A percentile compares a stretch with the other conserved stretches of the same genome.
phyloP scores from a whole-genome alignment of 2,329 filamentous ascomycete species.

The Colletotrichum sojae region DNA sequence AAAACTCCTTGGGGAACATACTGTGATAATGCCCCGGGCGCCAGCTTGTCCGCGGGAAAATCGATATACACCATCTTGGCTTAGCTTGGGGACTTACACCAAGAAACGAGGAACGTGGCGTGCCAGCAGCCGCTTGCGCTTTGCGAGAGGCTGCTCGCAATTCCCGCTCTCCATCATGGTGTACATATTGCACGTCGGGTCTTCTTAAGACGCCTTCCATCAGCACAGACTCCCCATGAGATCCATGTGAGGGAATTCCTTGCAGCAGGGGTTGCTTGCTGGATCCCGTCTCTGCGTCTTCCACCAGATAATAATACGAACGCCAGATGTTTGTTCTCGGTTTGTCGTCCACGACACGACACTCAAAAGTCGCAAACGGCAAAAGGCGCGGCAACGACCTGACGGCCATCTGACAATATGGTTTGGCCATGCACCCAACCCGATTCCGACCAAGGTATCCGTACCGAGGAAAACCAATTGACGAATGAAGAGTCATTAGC shows the following conservation, averaged over 20 bases:
- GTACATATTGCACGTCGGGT: conserved; percentile 4
- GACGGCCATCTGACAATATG: too few species aligned
- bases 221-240: conserved; percentile 18
- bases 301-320: conserved; percentile 9
- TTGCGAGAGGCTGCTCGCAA: conserved; percentile 1
- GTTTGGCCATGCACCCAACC: too few species aligned
- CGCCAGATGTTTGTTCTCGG: neutral
- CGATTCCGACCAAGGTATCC: neutral
- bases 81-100: neutral
- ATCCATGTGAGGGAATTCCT: conserved; percentile 17
- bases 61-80: neutral
- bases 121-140: neutral
- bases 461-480: neutral
- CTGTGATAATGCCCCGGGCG: neutral
- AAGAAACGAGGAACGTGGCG: neutral
- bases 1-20: conserved; percentile 5
- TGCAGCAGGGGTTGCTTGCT: neutral
- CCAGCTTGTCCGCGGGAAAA: conserved; percentile 4
- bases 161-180: neutral
- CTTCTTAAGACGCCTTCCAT: conserved; percentile 16
- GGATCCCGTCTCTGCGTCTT: conserved; percentile 11
- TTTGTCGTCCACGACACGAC: too few species aligned
- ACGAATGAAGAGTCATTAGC: conserved; percentile 3
- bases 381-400: too few species aligned
- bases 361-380: neutral